Evolutionary conservation across 1,284 basidiomycete species (phyloP), one percentile per base, ranked within the genome.

Genomic region (Melampsora americana): DNA sequence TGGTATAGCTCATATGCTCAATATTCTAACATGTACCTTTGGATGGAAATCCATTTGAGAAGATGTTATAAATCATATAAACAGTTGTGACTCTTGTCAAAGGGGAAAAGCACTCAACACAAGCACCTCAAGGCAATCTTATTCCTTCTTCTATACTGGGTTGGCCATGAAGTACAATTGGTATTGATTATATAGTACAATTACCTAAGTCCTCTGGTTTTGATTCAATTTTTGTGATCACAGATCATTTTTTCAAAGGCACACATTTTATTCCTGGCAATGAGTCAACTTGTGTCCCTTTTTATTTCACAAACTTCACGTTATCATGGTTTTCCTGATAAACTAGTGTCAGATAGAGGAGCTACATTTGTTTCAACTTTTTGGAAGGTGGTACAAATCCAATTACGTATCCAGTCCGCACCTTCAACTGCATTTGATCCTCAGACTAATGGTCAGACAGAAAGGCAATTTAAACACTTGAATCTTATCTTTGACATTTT

Each of bases 211-310:
- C 69, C 18, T 3, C 35, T 9, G 35, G 35, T 30, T 71, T 71
- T 71, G 60, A 71, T 64, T 71, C 69, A 20, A 71, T 62, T 18
- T 32, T 71, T n/a, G 56, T 71, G n/a, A 30, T 71, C 2, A 39
- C 46, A 18, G 35, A 48, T 50, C 44, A 28, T 6, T 59, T 69
- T 30, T 46, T 42, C 32, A 71, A 71, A 26, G 69, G 59, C 14
- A 18, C 30, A 3, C 60, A 71, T 71, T 28, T 71, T 6, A 62
- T 71, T n/a, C 60, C 69, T 44, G 26, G 32, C 18, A 61, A 64
- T 23, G 69, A 64, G 28, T 12, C 32, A 62, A 20, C 56, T 71
- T 26, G 5, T 56, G 4, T 23, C 14, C 44, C 5, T 30, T 23
- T 71, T 71, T 30, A 62, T 71, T 48, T 9, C 46, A 5, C 14